A percentile compares a stretch with the other conserved stretches of the same genome.
These are phyloP conservation scores for Mucor indicus DNA, from an alignment of 371 early-diverging fungal species.

Conservation along the genomic window DNA sequence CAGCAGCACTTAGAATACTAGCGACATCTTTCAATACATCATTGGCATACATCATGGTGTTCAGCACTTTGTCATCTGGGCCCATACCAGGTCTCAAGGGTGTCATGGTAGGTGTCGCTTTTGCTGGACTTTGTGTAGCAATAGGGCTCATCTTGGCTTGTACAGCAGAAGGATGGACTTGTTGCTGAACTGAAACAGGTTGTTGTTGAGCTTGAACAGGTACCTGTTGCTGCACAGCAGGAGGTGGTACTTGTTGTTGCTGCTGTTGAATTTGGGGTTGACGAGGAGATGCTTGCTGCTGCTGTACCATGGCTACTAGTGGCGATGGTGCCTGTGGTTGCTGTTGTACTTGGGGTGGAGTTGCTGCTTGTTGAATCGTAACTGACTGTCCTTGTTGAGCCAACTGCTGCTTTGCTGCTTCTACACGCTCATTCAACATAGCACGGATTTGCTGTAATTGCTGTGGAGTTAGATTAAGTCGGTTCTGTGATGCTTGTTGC, in stretches of 20 bases:
- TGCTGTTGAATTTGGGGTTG: neutral
- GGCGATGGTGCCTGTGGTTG: neutral
- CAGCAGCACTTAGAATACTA: conserved; percentile 11
- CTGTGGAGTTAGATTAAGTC: conserved; percentile 18
- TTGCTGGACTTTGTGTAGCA: neutral
- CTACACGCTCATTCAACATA: conserved; percentile 31
- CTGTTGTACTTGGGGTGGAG: neutral
- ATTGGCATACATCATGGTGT: conserved; percentile 28
- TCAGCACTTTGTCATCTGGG: conserved; percentile 28
- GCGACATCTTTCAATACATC: conserved; percentile 39
- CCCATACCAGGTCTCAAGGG: conserved; percentile 32
- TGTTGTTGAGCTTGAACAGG: neutral
- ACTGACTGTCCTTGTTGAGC: neutral
- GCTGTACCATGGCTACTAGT: too few relatives aligned
- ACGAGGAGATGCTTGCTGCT: neutral
- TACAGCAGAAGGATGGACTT: too few relatives aligned
- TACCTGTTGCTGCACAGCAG: neutral
- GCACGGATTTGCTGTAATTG: conserved; percentile 31
- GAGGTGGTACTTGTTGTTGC: neutral
- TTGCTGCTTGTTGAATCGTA: neutral
- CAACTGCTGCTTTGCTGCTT: conserved; percentile 20
- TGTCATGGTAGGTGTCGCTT: conserved; percentile 5
- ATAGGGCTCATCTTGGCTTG: too few relatives aligned
- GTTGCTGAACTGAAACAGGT: neutral
- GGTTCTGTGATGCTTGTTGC: conserved; percentile 35